Percentiles rank a stretch among this genome's conserved stretches.
Evolutionary conservation across 2,329 filamentous ascomycete species (phyloP).

Genomic region (Aschersonia sp.): DNA sequence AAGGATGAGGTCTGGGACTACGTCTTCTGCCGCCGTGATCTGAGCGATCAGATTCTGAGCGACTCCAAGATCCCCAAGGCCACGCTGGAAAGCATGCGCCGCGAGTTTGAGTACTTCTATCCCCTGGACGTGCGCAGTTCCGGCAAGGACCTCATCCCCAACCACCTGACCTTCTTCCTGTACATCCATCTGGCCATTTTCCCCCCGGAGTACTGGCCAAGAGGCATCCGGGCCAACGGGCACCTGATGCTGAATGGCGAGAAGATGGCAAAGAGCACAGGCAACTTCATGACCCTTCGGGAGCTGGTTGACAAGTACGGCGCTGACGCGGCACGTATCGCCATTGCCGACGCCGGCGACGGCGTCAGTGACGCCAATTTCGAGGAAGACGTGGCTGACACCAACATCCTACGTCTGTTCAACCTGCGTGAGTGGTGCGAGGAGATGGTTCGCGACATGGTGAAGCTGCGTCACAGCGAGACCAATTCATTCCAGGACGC

Average conservation of each 20-base stretch:
- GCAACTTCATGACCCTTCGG: conserved; percentile 87
- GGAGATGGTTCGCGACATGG: conserved; percentile 59
- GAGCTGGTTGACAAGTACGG: conserved; percentile 86
- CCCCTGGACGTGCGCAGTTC: conserved; percentile 77
- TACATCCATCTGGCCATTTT: conserved; percentile 91
- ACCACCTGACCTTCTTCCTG: conserved; percentile 90
- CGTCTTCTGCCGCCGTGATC: conserved; percentile 65
- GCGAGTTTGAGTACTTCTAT: conserved; percentile 96
- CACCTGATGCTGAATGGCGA: conserved; percentile 90
- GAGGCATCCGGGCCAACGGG: conserved; percentile 74
- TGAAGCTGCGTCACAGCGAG: conserved; percentile 56
- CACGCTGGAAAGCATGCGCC: conserved; percentile 63
- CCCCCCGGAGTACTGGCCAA: conserved; percentile 76
- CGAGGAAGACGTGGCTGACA: conserved; percentile 87
- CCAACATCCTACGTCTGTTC: conserved; percentile 73
- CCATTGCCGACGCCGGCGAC: conserved; percentile 87
- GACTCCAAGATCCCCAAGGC: conserved; percentile 59
- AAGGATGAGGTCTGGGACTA: conserved; percentile 95
- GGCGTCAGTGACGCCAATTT: conserved; percentile 94
- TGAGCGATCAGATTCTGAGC: conserved; percentile 47
- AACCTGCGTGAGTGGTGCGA: conserved; percentile 83
- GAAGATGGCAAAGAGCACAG: conserved; percentile 97
- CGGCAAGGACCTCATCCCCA: conserved; percentile 85
- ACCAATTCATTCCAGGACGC: conserved; percentile 70
- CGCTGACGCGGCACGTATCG: conserved; percentile 81